Percentiles rank a stretch among this genome's conserved stretches.
Evolutionary conservation across 768 basidiomycete species (phyloP).

Genomic region (Collybia sp.): DNA sequence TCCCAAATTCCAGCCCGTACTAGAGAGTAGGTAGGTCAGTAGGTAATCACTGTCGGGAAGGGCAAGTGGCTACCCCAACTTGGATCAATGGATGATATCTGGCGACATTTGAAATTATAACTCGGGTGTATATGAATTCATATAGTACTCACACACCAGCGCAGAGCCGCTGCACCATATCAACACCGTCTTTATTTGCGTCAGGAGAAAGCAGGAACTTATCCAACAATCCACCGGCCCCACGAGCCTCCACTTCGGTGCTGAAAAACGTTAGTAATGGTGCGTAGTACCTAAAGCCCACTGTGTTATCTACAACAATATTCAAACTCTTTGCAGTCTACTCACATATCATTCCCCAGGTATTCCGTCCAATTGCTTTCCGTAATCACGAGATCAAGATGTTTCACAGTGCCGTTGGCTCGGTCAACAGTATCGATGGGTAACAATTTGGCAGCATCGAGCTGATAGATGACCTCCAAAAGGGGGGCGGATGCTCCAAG

Average conservation of each 20-base stretch:
- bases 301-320: slow-evolving; percentile 8
- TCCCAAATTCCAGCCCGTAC: slow-evolving; percentile 52
- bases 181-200: slow-evolving; percentile 24
- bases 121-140: background rate
- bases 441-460: slow-evolving; percentile 39
- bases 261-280: slow-evolving; percentile 36
- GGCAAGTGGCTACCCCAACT: slow-evolving; percentile 40
- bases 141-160: slow-evolving; percentile 26
- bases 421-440: slow-evolving; percentile 46
- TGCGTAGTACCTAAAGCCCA: slow-evolving; percentile 16
- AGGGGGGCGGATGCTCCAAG: slow-evolving; percentile 11
- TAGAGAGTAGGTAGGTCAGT: slow-evolving; percentile 11
- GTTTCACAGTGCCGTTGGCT: slow-evolving; percentile 24
- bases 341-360: background rate
- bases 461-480: slow-evolving; percentile 53
- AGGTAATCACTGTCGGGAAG: background rate
- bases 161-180: slow-evolving; percentile 31
- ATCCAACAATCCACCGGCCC: slow-evolving; percentile 37
- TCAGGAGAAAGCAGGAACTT: slow-evolving; percentile 38
- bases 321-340: slow-evolving; percentile 12
- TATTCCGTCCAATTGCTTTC: slow-evolving; percentile 36
- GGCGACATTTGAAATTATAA: background rate
- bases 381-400: slow-evolving; percentile 29
- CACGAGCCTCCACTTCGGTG: slow-evolving; percentile 28
- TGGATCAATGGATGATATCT: slow-evolving; percentile 57